phyloP scores from a whole-genome alignment of 2,329 filamentous ascomycete genomes.

The Paecilomyces sp. region DNA sequence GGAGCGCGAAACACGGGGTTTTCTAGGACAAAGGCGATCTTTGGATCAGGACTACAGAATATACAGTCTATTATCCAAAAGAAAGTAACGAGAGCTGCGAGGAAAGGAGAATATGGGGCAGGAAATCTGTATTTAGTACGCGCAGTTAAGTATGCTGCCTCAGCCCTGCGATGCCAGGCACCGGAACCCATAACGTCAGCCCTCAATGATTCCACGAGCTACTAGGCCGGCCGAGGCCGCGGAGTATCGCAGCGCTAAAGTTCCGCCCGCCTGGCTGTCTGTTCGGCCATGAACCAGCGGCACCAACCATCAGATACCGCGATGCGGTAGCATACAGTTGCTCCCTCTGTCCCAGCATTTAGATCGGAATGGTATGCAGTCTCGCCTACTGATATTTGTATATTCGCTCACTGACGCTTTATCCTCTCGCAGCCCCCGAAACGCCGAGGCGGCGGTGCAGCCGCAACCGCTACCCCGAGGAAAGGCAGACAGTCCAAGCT shows the following conservation, averaged over 20 bases:
- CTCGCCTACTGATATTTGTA: not conserved
- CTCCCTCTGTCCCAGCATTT: not conserved
- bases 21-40: not conserved
- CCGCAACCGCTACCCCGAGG: conserved; percentile 22
- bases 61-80: not conserved
- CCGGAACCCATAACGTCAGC: not conserved
- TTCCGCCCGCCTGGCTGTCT: not conserved
- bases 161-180: not conserved
- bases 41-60: not conserved
- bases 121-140: not conserved
- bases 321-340: not conserved
- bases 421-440: conserved; percentile 24
- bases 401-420: not conserved
- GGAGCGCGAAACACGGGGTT: not conserved
- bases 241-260: not conserved
- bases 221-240: not conserved
- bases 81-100: not conserved
- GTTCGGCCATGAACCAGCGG: not conserved
- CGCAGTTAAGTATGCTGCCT: not conserved
- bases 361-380: not conserved
- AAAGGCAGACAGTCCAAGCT: conserved; percentile 68
- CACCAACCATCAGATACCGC: not conserved
- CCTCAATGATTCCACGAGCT: not conserved
- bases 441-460: conserved; percentile 23
- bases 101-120: not conserved